Percentiles rank a stretch among this genome's conserved stretches.
These are phyloP conservation scores for Dactylonectria estremocensis DNA, from an alignment of 2,329 filamentous ascomycete species.

Conservation along the genomic window DNA sequence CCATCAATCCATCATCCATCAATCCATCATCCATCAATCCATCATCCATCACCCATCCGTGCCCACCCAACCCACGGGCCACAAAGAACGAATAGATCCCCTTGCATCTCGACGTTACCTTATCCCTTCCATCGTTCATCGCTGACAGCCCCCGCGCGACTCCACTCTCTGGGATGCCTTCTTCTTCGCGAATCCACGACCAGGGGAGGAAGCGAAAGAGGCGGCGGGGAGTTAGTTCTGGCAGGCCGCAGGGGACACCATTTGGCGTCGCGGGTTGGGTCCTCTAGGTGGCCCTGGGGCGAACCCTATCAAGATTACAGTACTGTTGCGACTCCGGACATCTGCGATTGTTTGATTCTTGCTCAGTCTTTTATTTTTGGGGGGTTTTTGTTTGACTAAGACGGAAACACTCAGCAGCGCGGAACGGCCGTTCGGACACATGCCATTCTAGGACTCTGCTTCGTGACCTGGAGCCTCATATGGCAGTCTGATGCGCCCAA, in stretches of 20 bases:
- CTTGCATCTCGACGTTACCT: too few species aligned
- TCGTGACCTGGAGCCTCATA: neutral
- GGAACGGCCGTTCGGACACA: neutral
- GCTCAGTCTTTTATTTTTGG: too few species aligned
- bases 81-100: neutral
- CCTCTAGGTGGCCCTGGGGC: neutral
- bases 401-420: neutral
- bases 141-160: conserved; percentile 22
- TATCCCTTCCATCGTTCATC: conserved; percentile 15
- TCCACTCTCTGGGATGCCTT: conserved; percentile 10
- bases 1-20: neutral
- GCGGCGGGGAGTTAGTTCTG: too few species aligned
- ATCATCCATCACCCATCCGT: neutral
- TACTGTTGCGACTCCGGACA: neutral
- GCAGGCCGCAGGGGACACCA: too few species aligned
- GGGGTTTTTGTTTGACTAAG: neutral
- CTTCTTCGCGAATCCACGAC: neutral
- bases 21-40: neutral
- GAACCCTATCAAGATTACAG: conserved; percentile 6
- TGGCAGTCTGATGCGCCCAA: neutral
- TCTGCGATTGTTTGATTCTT: neutral
- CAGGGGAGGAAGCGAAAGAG: neutral
- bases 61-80: neutral
- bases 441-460: neutral
- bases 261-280: neutral